A percentile compares a stretch with the other conserved stretches of the same genome.
These are phyloP conservation scores for Exserohilum rostratum DNA, from an alignment of 2,329 filamentous ascomycete species.

Conservation along the genomic window DNA sequence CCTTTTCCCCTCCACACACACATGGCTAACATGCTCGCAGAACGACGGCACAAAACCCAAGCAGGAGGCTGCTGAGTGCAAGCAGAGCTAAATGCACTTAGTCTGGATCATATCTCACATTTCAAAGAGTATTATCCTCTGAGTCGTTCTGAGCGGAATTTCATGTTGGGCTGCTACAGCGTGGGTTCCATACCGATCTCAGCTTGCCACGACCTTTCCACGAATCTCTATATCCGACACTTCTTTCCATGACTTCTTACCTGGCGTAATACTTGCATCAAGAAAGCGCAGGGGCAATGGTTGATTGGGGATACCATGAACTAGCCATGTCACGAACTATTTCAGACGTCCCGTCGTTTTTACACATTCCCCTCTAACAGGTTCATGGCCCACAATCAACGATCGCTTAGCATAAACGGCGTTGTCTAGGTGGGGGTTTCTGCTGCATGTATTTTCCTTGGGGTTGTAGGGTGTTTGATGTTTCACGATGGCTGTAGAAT, in stretches of 20 bases:
- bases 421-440: conserved; percentile 26
- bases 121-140: conserved; percentile 9
- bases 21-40: conserved; percentile 30
- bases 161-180: conserved; percentile 6
- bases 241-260: conserved; percentile 25
- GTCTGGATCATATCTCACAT: conserved; percentile 3
- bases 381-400: conserved; percentile 12
- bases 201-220: conserved; percentile 9
- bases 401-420: conserved; percentile 26
- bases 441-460: conserved; percentile 16
- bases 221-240: conserved; percentile 18
- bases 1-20: not conserved
- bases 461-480: conserved; percentile 4
- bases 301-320: conserved; percentile 23
- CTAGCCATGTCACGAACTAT: conserved; percentile 34
- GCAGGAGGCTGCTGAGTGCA: conserved; percentile 54
- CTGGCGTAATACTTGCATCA: conserved; percentile 41
- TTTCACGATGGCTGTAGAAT: conserved; percentile 14
- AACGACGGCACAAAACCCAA: conserved; percentile 53
- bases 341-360: conserved; percentile 22
- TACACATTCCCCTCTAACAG: conserved; percentile 7
- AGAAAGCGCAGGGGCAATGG: conserved; percentile 29
- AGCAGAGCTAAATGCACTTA: conserved; percentile 48
- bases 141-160: conserved; percentile 21
- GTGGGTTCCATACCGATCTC: conserved; percentile 5